These are phyloP conservation scores for Paecilomyces sp. DNA, from an alignment of 2,329 filamentous ascomycete species.

Conservation along the genomic window DNA sequence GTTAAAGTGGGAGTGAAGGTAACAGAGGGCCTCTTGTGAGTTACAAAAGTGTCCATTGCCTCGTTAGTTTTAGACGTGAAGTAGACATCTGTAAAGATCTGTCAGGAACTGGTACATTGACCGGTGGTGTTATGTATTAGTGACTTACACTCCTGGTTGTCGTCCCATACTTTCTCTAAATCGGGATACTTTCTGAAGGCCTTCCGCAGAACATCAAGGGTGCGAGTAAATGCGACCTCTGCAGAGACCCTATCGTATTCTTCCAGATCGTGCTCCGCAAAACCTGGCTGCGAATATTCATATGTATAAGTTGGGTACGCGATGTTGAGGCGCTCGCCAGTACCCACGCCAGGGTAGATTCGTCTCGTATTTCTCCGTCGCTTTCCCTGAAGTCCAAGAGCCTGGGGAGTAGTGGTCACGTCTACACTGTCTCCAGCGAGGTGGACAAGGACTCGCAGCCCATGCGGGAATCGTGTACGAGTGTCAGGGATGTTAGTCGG, in stretches of 20 bases:
- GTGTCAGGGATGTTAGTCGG: conserved; percentile 51
- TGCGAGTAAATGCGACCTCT: conserved; percentile 63
- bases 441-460: conserved; percentile 49
- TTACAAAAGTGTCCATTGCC: conserved; percentile 24
- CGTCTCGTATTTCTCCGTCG: conserved; percentile 41
- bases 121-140: neutral
- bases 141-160: conserved; percentile 26
- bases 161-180: conserved; percentile 28
- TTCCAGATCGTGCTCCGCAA: conserved; percentile 64
- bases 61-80: conserved; percentile 22
- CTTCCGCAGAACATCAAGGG: conserved; percentile 51
- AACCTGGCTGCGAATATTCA: conserved; percentile 52
- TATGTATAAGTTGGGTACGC: conserved; percentile 45
- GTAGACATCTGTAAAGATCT: conserved; percentile 19
- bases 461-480: conserved; percentile 25
- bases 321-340: conserved; percentile 35
- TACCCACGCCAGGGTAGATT: conserved; percentile 45
- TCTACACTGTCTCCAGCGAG: conserved; percentile 46
- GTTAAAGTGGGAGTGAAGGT: conserved; percentile 31
- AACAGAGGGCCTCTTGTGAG: conserved; percentile 19
- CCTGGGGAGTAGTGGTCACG: conserved; percentile 42
- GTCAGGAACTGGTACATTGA: neutral
- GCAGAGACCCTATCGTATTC: conserved; percentile 59
- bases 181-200: conserved; percentile 47
- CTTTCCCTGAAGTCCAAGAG: conserved; percentile 48